phyloP scores from a whole-genome alignment of 352 stramenopile species.

The Globisporangium cystogenes region DNA sequence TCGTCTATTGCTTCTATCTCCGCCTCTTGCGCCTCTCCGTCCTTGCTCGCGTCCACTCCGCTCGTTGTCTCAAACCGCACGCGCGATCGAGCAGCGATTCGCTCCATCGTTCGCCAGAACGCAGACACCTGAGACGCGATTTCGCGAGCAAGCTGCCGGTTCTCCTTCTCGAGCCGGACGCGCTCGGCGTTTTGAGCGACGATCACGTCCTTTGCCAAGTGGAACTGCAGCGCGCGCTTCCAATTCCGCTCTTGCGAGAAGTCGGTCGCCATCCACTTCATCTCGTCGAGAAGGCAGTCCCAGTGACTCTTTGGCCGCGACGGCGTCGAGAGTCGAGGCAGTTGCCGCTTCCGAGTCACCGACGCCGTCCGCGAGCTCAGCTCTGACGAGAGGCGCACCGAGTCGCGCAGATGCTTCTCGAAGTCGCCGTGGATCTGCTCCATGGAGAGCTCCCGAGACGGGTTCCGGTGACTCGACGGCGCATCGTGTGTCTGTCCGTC shows the following conservation, averaged over 20 bases:
- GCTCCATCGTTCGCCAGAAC: slow-evolving; percentile 84
- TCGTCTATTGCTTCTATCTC: slow-evolving; percentile 13
- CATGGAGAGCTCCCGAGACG: slow-evolving; percentile 16
- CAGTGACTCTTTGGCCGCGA: slow-evolving; percentile 76
- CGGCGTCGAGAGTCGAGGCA: slow-evolving; percentile 54
- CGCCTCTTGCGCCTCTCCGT: background rate
- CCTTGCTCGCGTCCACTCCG: slow-evolving; percentile 1
- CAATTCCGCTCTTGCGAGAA: slow-evolving; percentile 97
- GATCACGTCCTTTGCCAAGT: slow-evolving; percentile 56
- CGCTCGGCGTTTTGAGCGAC: slow-evolving; percentile 63
- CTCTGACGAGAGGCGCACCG: slow-evolving; percentile 40
- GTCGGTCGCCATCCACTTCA: slow-evolving; percentile 96
- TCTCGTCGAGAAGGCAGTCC: slow-evolving; percentile 95
- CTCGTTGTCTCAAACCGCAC: slow-evolving; percentile 47
- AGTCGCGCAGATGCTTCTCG: slow-evolving; percentile 40
- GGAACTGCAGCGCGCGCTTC: slow-evolving; percentile 80
- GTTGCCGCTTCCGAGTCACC: slow-evolving; percentile 63
- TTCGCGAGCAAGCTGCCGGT: slow-evolving; percentile 54
- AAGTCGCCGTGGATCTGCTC: slow-evolving; percentile 22
- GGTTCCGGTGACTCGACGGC: slow-evolving; percentile 3
- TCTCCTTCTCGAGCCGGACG: slow-evolving; percentile 58
- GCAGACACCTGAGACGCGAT: slow-evolving; percentile 67
- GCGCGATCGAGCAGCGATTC: slow-evolving; percentile 71
- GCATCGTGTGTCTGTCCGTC: background rate
- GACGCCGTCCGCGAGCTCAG: slow-evolving; percentile 24